Base-by-base conservation (phyloP, 2,329 filamentous ascomycete species). In the Triangularia verruculosa region DNA sequence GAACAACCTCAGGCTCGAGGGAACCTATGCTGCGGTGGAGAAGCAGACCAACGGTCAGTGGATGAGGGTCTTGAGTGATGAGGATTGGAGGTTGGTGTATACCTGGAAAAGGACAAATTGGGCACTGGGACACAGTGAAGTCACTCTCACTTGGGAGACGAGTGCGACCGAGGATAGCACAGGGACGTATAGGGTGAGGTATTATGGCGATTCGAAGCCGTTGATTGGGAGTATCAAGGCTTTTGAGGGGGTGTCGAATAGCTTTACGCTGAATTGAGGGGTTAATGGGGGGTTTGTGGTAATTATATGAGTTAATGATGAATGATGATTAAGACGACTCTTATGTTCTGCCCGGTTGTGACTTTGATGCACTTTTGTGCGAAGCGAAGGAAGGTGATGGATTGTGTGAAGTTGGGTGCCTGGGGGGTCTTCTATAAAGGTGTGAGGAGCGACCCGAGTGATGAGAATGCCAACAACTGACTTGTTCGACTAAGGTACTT, bases 21-120 rank as follows among this genome's bases (percentile, higher is more conserved):
- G 82, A 12, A 96, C 90, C 0, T 97, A 89, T 72, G 89, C 89
- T 0, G 85, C 89, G 0, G 85, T 97, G 0, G 92, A 97, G 79
- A 81, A 80, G 70, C 78, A 84, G 22, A 74, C 82, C 15, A 65
- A 69, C 12, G 72, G 71, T 25, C 70, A 69, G 1, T 97, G 93
- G 93, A 77, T 76, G 11, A 79, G 78, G 47, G 84, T 95, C 22
- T 83, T 88, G n/a, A 85, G 86, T 70, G 93, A 97, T 72, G 80
- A 78, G 9, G 93, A 97, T 74, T 97, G 93, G 93, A 84, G 86
- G 69, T 77, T 97, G 22, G 82, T 93, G 15, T 97, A 89, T 72
- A 83, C 86, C 57, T 97, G 93, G 93, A 84, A 85, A 74, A 82
- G 92, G 60, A 89, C 85, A 2, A 91, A 87, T 73, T 82, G 82